Percentiles rank a stretch among this genome's conserved stretches.
These are phyloP conservation scores for Penicillium sp. DNA, from an alignment of 2,329 filamentous ascomycete genomes.

Conservation along the genomic window DNA sequence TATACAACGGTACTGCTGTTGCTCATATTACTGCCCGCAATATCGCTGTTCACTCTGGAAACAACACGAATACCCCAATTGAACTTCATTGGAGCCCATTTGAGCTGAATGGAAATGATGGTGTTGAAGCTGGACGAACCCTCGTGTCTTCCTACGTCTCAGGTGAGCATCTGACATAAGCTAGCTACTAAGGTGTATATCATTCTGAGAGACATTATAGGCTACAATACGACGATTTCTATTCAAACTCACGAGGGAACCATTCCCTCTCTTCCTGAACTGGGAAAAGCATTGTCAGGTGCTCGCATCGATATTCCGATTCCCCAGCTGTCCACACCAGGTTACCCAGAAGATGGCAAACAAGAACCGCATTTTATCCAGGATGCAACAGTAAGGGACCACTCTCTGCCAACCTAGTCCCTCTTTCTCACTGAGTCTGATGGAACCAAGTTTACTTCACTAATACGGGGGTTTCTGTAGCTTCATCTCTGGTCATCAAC, in stretches of 20 bases:
- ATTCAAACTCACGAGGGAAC: constrained; percentile 71
- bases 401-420: constrained; percentile 21
- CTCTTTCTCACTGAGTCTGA: constrained; percentile 12
- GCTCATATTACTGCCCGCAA: constrained; percentile 74
- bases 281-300: constrained; percentile 73
- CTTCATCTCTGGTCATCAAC: constrained; percentile 85
- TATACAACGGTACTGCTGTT: constrained; percentile 73
- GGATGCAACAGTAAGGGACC: constrained; percentile 66
- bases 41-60: constrained; percentile 67
- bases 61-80: constrained; percentile 72
- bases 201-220: constrained; percentile 37
- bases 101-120: constrained; percentile 63
- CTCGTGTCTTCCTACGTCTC: constrained; percentile 86
- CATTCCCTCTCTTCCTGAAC: constrained; percentile 72
- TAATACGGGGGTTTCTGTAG: constrained; percentile 27
- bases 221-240: constrained; percentile 80
- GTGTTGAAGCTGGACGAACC: constrained; percentile 66
- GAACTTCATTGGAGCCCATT: constrained; percentile 75
- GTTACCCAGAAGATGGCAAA: constrained; percentile 48
- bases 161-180: constrained; percentile 47
- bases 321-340: constrained; percentile 67
- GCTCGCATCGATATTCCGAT: constrained; percentile 74
- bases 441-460: neutral
- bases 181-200: neutral
- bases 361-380: constrained; percentile 72